Percentiles rank a stretch among this genome's conserved stretches.
These are phyloP conservation scores for Zasmidium angulare DNA, from an alignment of 2,329 filamentous ascomycete species.

Conservation along the genomic window DNA sequence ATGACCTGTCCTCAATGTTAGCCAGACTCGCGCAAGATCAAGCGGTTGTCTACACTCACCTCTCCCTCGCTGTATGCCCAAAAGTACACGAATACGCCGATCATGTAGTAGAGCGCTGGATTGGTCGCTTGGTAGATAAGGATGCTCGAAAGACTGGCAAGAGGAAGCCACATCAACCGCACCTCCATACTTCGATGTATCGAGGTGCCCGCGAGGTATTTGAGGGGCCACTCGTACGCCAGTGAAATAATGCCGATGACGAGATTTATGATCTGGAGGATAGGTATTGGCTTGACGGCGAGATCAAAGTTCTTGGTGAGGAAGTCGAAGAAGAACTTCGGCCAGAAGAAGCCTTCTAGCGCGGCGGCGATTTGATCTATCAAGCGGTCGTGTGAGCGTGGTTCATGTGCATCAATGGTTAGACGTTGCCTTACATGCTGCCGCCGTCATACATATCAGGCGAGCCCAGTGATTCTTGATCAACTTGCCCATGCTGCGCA, in stretches of 20 bases:
- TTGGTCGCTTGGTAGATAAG: slow-evolving; percentile 93
- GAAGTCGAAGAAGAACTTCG: slow-evolving; percentile 98
- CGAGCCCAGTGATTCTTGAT: slow-evolving; percentile 99
- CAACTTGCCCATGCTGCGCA: slow-evolving; percentile 77
- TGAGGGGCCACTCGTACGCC: slow-evolving; percentile 88
- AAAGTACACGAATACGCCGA: slow-evolving; percentile 85
- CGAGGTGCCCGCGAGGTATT: slow-evolving; percentile 70
- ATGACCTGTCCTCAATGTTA: slow-evolving; percentile 39
- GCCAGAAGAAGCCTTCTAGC: slow-evolving; percentile 92
- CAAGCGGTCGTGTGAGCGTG: not conserved
- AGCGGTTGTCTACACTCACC: slow-evolving; percentile 55
- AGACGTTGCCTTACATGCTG: slow-evolving; percentile 58
- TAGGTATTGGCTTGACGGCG: slow-evolving; percentile 82
- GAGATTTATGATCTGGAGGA: slow-evolving; percentile 87
- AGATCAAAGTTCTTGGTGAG: slow-evolving; percentile 84
- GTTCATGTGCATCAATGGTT: not conserved
- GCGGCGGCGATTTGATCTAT: slow-evolving; percentile 83
- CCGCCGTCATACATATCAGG: slow-evolving; percentile 85
- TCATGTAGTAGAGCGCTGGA: slow-evolving; percentile 84
- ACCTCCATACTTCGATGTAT: slow-evolving; percentile 87
- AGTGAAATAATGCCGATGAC: slow-evolving; percentile 75
- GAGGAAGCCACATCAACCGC: slow-evolving; percentile 76
- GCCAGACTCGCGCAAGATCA: not conserved
- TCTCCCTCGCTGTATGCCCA: slow-evolving; percentile 98
- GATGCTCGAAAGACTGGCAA: slow-evolving; percentile 70